Percentiles rank a stretch among this genome's conserved stretches.
phyloP scores from a whole-genome alignment of 306 rosid species.

The Cicer arietinum region DNA sequence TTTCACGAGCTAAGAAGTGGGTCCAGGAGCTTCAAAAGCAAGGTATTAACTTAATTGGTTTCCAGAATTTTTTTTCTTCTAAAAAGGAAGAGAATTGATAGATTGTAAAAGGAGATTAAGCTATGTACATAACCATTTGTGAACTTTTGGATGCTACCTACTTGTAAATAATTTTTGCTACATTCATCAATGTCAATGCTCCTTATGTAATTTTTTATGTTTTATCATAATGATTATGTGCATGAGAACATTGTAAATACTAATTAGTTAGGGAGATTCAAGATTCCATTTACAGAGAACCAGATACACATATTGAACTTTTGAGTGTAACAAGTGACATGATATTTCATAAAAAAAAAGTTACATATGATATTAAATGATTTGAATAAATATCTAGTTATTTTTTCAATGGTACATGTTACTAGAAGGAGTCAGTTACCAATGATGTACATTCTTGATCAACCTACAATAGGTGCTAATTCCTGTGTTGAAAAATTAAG shows the following conservation, averaged over 20 bases:
- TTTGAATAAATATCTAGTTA: slow-evolving; percentile 13
- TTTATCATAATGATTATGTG: slow-evolving; percentile 25
- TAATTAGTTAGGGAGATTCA: background rate
- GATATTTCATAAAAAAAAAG: too few species aligned
- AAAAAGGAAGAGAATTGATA: slow-evolving; percentile 2
- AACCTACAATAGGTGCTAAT: background rate
- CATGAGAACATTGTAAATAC: slow-evolving; percentile 14
- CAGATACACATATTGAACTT: background rate
- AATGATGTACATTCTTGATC: slow-evolving; percentile 8
- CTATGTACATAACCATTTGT: slow-evolving; percentile 24
- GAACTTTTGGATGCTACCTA: slow-evolving; percentile 8
- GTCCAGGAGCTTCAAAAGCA: slow-evolving; percentile 76
- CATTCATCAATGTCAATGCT: slow-evolving; percentile 21
- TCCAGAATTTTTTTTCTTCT: slow-evolving; percentile 4
- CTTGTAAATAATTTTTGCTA: slow-evolving; percentile 1
- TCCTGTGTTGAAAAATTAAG: slow-evolving; percentile 18
- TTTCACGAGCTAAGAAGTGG: slow-evolving; percentile 68
- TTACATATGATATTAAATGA: slow-evolving; percentile 35
- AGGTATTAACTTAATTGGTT: slow-evolving; percentile 51
- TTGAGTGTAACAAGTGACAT: slow-evolving; percentile 18
- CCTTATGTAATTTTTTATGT: background rate
- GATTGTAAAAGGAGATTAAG: slow-evolving; percentile 19
- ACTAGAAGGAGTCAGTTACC: slow-evolving; percentile 14
- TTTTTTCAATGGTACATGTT: background rate
- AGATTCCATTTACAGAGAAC: slow-evolving; percentile 22